phyloP scores from a whole-genome alignment of 73 alveolate genomes.

The Tetrahymena thermophila region DNA sequence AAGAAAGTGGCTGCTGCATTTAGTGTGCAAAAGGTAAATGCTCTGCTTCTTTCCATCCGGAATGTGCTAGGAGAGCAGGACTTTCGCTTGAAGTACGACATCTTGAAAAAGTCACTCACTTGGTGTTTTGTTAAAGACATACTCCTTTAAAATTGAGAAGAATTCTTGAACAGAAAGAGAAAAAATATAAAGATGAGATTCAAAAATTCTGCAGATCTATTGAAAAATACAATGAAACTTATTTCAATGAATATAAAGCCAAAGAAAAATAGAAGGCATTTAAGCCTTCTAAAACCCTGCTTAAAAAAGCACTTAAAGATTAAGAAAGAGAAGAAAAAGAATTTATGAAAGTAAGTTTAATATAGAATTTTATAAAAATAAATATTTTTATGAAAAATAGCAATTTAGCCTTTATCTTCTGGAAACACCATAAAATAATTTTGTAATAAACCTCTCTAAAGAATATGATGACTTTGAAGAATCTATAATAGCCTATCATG shows the following conservation, averaged over 20 bases:
- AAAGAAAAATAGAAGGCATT: not conserved
- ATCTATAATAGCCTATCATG: not conserved
- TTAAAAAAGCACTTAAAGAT: not conserved
- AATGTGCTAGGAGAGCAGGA: slow-evolving; percentile 42
- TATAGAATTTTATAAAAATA: too few species aligned
- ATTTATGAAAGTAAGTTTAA: not conserved
- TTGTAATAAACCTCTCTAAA: not conserved
- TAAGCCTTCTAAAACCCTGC: not conserved
- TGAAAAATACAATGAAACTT: slow-evolving; percentile 9
- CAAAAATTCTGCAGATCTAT: slow-evolving; percentile 17
- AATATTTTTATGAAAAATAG: not conserved
- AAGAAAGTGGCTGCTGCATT: slow-evolving; percentile 27
- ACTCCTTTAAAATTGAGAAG: slow-evolving; percentile 30
- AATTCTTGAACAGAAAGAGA: slow-evolving; percentile 24
- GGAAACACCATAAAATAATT: not conserved
- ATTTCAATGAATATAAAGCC: not conserved
- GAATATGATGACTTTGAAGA: not conserved
- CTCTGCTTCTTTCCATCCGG: slow-evolving; percentile 22
- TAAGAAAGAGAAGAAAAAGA: not conserved
- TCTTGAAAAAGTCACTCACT: slow-evolving; percentile 12
- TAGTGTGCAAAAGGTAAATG: slow-evolving; percentile 38
- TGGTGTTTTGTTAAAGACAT: slow-evolving; percentile 16
- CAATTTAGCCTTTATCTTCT: not conserved
- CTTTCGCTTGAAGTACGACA: slow-evolving; percentile 7
- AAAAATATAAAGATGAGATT: slow-evolving; percentile 34